Percentiles rank a stretch among this genome's conserved stretches.
Evolutionary conservation across 2,329 filamentous ascomycete genomes (phyloP).

Genomic region (Microsporum ferrugineum): DNA sequence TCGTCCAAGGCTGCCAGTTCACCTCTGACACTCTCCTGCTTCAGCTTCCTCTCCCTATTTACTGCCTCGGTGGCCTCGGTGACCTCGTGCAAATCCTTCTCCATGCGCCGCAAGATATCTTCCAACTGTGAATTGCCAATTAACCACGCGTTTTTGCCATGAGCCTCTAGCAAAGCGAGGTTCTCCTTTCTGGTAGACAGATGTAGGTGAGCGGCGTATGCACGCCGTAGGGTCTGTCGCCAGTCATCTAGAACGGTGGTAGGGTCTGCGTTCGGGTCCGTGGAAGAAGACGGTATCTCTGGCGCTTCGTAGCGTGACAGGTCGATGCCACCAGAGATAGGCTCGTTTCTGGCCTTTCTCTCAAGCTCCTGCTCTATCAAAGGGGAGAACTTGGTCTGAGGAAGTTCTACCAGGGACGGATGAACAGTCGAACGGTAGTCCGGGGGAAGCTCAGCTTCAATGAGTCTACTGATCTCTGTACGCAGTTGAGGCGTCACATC

Average conservation of each 20-base stretch:
- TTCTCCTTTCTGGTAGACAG: conserved; percentile 46
- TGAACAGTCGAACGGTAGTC: conserved; percentile 42
- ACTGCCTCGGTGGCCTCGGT: conserved; percentile 61
- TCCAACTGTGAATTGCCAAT: conserved; percentile 73
- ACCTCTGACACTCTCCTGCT: conserved; percentile 58
- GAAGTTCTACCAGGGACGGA: conserved; percentile 46
- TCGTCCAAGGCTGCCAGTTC: conserved; percentile 67
- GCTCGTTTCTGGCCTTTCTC: conserved; percentile 51
- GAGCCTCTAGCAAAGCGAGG: conserved; percentile 63
- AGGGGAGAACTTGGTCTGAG: conserved; percentile 49
- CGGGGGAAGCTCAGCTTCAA: conserved; percentile 52
- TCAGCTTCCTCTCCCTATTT: conserved; percentile 55
- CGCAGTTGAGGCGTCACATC: conserved; percentile 53
- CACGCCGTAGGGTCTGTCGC: conserved; percentile 42
- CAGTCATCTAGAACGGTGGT: conserved; percentile 35
- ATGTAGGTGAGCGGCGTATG: conserved; percentile 49
- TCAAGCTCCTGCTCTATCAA: conserved; percentile 57
- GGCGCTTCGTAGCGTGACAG: conserved; percentile 73
- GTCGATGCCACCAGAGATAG: conserved; percentile 56
- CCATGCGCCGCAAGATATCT: conserved; percentile 54
- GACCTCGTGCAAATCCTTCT: conserved; percentile 59
- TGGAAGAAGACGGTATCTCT: conserved; percentile 40
- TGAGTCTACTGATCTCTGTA: conserved; percentile 55
- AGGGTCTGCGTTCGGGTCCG: conserved; percentile 22
- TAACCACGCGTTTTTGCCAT: conserved; percentile 87